These are phyloP conservation scores for Tuber indicum DNA, from an alignment of 495 filamentous ascomycete genomes.

Conservation along the genomic window DNA sequence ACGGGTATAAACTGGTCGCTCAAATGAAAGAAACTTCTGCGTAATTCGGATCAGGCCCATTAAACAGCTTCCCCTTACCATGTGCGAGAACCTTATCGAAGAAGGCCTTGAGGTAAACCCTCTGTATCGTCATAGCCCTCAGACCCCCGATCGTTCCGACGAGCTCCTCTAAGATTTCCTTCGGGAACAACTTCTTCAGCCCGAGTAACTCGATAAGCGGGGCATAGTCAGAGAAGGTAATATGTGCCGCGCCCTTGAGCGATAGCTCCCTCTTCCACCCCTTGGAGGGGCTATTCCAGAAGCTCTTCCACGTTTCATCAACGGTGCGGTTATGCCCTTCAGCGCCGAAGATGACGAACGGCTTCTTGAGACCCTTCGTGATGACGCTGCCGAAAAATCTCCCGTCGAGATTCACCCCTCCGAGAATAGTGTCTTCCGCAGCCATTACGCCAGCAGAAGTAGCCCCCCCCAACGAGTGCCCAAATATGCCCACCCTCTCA, in stretches of 20 bases:
- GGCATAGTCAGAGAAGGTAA: slow-evolving; percentile 43
- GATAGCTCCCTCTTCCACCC: slow-evolving; percentile 36
- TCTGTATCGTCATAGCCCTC: slow-evolving; percentile 26
- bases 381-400: slow-evolving; percentile 40
- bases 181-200: slow-evolving; percentile 22
- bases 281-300: slow-evolving; percentile 38
- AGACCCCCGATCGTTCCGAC: slow-evolving; percentile 36
- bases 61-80: slow-evolving; percentile 17
- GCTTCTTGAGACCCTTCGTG: slow-evolving; percentile 21
- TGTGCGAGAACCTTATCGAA: slow-evolving; percentile 39
- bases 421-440: slow-evolving; percentile 45
- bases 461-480: slow-evolving; percentile 55
- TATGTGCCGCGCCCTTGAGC: slow-evolving; percentile 24
- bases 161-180: slow-evolving; percentile 16
- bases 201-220: slow-evolving; percentile 26
- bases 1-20: background rate
- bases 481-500: slow-evolving; percentile 45
- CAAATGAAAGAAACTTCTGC: slow-evolving; percentile 34
- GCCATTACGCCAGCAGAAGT: slow-evolving; percentile 46
- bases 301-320: slow-evolving; percentile 37
- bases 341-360: slow-evolving; percentile 43
- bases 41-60: slow-evolving; percentile 24
- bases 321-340: slow-evolving; percentile 27
- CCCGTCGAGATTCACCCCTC: slow-evolving; percentile 51
- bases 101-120: slow-evolving; percentile 41